Evolutionary conservation across 495 filamentous ascomycete genomes (phyloP), one percentile per base, ranked within the genome.

Genomic region (Aspergillus wentii): DNA sequence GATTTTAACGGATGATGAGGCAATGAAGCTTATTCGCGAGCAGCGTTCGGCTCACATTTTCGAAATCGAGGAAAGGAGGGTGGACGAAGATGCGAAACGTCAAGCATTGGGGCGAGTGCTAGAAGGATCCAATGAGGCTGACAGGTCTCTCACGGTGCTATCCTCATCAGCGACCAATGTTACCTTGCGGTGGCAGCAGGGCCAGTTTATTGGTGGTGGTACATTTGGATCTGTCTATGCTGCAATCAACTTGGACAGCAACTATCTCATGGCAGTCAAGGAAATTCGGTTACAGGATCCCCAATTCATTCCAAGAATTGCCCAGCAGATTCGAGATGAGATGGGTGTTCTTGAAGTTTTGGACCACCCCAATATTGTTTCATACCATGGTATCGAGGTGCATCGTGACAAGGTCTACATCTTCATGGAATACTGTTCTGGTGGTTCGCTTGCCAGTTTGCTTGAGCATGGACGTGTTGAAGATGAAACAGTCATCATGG

Each of bases 341-440:
- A 96, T 97, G 90, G 82, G 82, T 30, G 92, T 98, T 14, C 71
- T 98, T 10, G 90, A 96, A 62, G 81, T 95, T 0, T 73, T 98
- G 17, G 88, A 96, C 53, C 92, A 97, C 54, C 94, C 94, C 6
- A 97, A 98, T 54, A 90, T 98, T 30, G 92, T 98, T 5, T 88
- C 87, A 5, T 98, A 98, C 62, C 90, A 91, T 52, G 92, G 92
- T 33, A 96, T 98, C 52, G 92, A 98, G 58, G 92, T 96, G 3
- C 92, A 97, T 60, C 79, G 92, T 26, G 92, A 98, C 69, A 95
- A 95, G 52, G 94, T 97, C 5, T 98, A 97, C 63, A 94, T 98
- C 48, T 98, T 98, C 64, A 98, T 98, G 92, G 92, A 98, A 61
- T 96, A 94, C 59, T 98, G 92, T 52, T 90, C 86, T 3, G 91